These are phyloP conservation scores for Oxytropis ochrocephala DNA, from an alignment of 306 rosid genomes.

Conservation along the genomic window DNA sequence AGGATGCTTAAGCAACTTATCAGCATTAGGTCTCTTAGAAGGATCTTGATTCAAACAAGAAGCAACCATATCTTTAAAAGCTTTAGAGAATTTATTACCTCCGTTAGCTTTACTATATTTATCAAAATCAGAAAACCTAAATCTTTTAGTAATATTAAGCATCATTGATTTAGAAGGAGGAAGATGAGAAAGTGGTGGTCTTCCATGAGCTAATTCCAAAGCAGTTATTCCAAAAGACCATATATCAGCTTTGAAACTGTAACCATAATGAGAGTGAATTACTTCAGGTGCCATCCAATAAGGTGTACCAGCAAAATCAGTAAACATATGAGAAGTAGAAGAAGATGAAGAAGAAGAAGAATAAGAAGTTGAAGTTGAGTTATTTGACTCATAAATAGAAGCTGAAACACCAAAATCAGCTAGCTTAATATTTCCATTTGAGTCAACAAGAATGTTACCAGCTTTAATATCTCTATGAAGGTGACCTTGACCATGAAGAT, in stretches of 20 bases:
- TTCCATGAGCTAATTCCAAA: constrained; percentile 57
- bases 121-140: constrained; percentile 48
- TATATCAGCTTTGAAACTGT: constrained; percentile 56
- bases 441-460: constrained; percentile 53
- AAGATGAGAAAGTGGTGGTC: constrained; percentile 63
- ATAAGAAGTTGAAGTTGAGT: not conserved
- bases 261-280: constrained; percentile 49
- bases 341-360: constrained; percentile 8
- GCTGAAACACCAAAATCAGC: constrained; percentile 54
- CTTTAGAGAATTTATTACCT: constrained; percentile 41
- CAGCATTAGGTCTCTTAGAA: constrained; percentile 43
- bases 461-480: constrained; percentile 66
- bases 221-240: constrained; percentile 72
- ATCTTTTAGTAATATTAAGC: constrained; percentile 42
- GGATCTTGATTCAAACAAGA: constrained; percentile 62
- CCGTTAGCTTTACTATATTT: constrained; percentile 10
- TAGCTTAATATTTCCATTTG: constrained; percentile 40
- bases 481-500: constrained; percentile 66
- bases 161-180: constrained; percentile 55
- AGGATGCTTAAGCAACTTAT: constrained; percentile 41
- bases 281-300: constrained; percentile 83
- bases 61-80: constrained; percentile 62
- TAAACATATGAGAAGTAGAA: constrained; percentile 26
- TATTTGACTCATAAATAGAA: constrained; percentile 38
- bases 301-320: constrained; percentile 47